Conservation (phyloP, 805 yeast species). For the Suhomyces vadensis region DNA sequence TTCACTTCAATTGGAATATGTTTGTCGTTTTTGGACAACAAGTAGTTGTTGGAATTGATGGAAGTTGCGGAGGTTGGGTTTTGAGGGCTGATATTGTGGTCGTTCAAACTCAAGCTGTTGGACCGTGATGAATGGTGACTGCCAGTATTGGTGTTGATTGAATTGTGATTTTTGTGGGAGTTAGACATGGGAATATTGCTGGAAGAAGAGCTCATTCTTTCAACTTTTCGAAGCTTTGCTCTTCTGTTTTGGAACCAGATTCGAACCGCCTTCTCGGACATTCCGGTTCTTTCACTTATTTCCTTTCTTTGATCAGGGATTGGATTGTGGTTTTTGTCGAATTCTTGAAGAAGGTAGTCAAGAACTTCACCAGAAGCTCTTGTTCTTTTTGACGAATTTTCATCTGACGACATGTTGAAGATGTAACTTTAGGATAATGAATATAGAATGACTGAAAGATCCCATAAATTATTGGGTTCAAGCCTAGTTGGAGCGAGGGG, state of each 20-base stretch:
- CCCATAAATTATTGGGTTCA: not conserved
- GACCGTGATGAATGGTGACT: conserved; percentile 26
- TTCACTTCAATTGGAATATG: conserved; percentile 54
- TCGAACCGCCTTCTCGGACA: conserved; percentile 85
- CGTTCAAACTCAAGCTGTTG: conserved; percentile 18
- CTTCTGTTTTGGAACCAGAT: conserved; percentile 93
- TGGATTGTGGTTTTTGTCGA: conserved; percentile 73
- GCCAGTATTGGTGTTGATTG: not conserved
- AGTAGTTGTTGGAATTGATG: conserved; percentile 2
- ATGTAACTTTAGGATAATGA: not conserved
- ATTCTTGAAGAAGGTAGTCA: conserved; percentile 65
- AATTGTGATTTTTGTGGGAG: not conserved
- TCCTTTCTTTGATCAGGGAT: conserved; percentile 66
- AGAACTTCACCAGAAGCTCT: conserved; percentile 82
- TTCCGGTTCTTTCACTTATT: conserved; percentile 69
- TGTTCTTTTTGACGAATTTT: conserved; percentile 49
- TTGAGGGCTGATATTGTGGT: conserved; percentile 1
- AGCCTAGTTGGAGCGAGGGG: not conserved
- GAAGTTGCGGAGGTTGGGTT: conserved; percentile 1
- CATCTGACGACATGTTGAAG: conserved; percentile 23
- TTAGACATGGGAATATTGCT: conserved; percentile 2
- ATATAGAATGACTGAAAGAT: not conserved
- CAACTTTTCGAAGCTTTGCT: conserved; percentile 71
- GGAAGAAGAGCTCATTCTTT: conserved; percentile 41
- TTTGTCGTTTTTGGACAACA: not conserved